Evolutionary conservation across 2,329 filamentous ascomycete genomes (phyloP).

Genomic region (Cercospora zeina): DNA sequence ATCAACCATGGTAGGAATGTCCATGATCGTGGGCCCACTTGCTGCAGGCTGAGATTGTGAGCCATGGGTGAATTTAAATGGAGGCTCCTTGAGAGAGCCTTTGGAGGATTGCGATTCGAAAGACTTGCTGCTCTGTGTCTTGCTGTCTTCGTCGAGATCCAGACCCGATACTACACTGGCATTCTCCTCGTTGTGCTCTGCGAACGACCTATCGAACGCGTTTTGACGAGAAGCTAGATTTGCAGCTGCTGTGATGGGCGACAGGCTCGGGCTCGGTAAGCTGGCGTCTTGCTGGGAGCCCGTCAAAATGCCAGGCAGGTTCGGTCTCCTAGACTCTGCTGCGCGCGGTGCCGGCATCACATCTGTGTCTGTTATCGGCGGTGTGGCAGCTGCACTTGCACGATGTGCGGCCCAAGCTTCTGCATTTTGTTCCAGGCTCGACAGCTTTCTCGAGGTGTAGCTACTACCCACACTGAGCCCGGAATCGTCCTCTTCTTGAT

Average conservation of each 20-base stretch:
- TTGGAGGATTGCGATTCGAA: constrained; percentile 31
- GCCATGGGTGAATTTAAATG: constrained; percentile 23
- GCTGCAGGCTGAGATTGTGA: constrained; percentile 19
- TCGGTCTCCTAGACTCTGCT: constrained; percentile 31
- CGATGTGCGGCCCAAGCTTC: constrained; percentile 23
- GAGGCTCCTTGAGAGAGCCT: constrained; percentile 13
- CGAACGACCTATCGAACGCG: constrained; percentile 40
- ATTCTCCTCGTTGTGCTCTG: constrained; percentile 38
- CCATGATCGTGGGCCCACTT: constrained; percentile 56
- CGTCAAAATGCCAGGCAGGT: constrained; percentile 61
- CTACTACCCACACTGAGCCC: constrained; percentile 29
- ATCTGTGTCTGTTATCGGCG: constrained; percentile 73
- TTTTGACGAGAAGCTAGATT: constrained; percentile 46
- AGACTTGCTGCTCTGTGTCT: constrained; percentile 31
- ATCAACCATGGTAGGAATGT: constrained; percentile 83
- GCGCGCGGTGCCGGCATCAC: constrained; percentile 54
- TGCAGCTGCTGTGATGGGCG: constrained; percentile 81
- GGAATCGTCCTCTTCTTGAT: constrained; percentile 35
- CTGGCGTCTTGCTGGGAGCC: constrained; percentile 82
- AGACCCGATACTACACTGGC: constrained; percentile 39
- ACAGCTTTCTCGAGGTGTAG: constrained; percentile 29
- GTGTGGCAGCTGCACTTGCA: constrained; percentile 59
- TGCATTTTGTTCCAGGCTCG: constrained; percentile 28
- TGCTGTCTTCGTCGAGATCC: constrained; percentile 39
- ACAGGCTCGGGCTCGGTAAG: constrained; percentile 89